Conservation (phyloP, 2,329 filamentous ascomycete genomes). For the Ophiostoma sp. region DNA sequence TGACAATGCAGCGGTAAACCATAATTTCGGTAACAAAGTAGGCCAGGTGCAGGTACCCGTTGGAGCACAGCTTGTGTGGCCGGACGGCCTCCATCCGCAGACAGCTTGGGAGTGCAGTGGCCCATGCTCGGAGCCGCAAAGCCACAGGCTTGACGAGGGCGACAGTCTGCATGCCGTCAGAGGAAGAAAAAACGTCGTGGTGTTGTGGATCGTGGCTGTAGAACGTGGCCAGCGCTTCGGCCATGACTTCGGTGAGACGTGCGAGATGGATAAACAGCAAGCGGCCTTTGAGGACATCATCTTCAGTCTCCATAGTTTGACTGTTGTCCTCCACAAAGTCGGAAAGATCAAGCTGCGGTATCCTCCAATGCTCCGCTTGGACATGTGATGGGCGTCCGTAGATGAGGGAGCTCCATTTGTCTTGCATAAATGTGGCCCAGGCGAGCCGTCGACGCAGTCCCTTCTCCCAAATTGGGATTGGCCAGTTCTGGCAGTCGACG, state of each 20-base stretch:
- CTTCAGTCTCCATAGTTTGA: background rate
- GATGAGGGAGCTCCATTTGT: constrained; percentile 78
- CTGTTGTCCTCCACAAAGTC: constrained; percentile 35
- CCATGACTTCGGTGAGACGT: constrained; percentile 51
- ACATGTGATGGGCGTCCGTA: constrained; percentile 61
- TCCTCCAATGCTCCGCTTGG: constrained; percentile 12
- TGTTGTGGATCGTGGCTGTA: constrained; percentile 43
- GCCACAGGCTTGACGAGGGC: constrained; percentile 34
- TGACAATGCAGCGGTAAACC: constrained; percentile 51
- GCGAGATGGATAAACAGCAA: constrained; percentile 54
- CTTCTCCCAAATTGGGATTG: constrained; percentile 84
- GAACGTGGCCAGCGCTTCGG: constrained; percentile 51
- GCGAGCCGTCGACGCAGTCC: constrained; percentile 80
- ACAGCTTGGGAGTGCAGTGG: constrained; percentile 28
- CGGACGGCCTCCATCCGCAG: constrained; percentile 34
- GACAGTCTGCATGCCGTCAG: constrained; percentile 17
- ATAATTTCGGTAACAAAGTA: constrained; percentile 54
- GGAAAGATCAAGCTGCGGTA: background rate
- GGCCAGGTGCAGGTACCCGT: constrained; percentile 50
- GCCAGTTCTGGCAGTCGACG: constrained; percentile 83
- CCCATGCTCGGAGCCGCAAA: constrained; percentile 33
- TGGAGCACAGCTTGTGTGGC: constrained; percentile 37
- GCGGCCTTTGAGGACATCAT: constrained; percentile 46
- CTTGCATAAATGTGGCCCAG: constrained; percentile 92
- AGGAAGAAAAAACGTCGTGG: constrained; percentile 26